Conservation (phyloP, 2,329 filamentous ascomycete species). For the Cryphonectria nitschkei region DNA sequence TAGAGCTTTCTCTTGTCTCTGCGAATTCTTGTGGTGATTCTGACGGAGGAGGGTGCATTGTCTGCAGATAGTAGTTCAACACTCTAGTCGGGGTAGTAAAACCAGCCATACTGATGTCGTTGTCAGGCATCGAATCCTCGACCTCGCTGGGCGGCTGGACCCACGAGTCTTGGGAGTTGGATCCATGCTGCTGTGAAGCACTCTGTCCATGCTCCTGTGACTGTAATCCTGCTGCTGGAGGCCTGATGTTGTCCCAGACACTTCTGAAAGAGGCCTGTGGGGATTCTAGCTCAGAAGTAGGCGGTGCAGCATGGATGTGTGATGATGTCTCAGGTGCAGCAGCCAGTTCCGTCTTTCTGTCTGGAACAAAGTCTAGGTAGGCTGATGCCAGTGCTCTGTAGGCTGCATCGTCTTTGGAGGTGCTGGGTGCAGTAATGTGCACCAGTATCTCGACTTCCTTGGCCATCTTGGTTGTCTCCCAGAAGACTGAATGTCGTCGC, state of each 20-base stretch:
- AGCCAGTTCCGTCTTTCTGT: slow-evolving; percentile 25
- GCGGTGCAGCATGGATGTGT: slow-evolving; percentile 6
- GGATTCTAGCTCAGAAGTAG: slow-evolving; percentile 28
- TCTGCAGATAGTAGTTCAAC: slow-evolving; percentile 52
- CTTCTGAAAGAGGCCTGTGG: slow-evolving; percentile 38
- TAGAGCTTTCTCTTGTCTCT: background rate
- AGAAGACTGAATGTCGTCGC: too few relatives aligned
- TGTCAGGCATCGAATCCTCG: slow-evolving; percentile 56
- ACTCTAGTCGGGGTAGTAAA: slow-evolving; percentile 55
- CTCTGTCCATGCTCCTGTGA: background rate
- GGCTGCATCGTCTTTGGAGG: slow-evolving; percentile 48
- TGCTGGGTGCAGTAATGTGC: slow-evolving; percentile 57
- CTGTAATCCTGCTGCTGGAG: slow-evolving; percentile 28
- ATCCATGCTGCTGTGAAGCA: background rate
- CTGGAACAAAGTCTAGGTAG: slow-evolving; percentile 53
- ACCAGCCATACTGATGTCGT: slow-evolving; percentile 36
- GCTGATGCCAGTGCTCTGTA: slow-evolving; percentile 56
- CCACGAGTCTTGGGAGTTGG: slow-evolving; percentile 43
- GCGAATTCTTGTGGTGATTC: slow-evolving; percentile 28
- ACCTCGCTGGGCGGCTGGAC: slow-evolving; percentile 53
- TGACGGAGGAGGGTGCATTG: slow-evolving; percentile 35
- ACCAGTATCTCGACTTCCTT: slow-evolving; percentile 57
- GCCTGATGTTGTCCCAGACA: slow-evolving; percentile 36
- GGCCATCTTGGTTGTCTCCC: slow-evolving; percentile 27
- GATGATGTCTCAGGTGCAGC: background rate